Percentiles rank a stretch among this genome's conserved stretches.
These are phyloP conservation scores for Fusarium udum DNA, from an alignment of 2,329 filamentous ascomycete species.

Conservation along the genomic window DNA sequence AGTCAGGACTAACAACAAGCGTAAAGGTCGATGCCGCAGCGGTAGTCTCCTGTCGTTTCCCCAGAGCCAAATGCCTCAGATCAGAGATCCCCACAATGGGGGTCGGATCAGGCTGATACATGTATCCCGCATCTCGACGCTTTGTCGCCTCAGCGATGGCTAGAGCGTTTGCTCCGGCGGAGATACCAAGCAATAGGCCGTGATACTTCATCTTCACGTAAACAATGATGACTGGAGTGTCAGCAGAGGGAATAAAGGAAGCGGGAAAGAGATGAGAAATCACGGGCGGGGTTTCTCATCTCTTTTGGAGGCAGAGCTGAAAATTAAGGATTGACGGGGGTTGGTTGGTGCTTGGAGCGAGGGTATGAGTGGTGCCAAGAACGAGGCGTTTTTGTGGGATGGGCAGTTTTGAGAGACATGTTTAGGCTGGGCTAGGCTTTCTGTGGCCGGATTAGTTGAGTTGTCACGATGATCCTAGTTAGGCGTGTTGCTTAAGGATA, in stretches of 20 bases:
- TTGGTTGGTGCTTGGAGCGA: background rate
- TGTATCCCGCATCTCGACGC: constrained; percentile 3
- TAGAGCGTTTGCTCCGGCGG: background rate
- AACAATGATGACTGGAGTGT: background rate
- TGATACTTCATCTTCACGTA: background rate
- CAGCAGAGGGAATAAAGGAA: background rate
- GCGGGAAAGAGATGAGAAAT: background rate
- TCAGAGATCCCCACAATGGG: background rate
- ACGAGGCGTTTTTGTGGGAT: background rate
- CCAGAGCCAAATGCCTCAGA: constrained; percentile 5
- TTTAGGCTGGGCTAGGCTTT: background rate
- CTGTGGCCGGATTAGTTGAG: background rate
- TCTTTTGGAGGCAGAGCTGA: constrained; percentile 12
- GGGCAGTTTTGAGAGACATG: background rate
- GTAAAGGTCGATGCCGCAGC: background rate
- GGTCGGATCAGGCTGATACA: constrained; percentile 13
- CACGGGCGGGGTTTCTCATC: constrained; percentile 12
- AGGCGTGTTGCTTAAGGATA: background rate
- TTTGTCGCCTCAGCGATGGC: constrained; percentile 16
- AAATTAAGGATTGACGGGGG: background rate
- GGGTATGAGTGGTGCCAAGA: constrained; percentile 21
- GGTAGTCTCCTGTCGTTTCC: constrained; percentile 3
- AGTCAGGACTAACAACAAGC: constrained; percentile 9
- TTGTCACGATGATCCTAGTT: constrained; percentile 2
- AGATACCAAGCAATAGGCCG: background rate